A percentile compares a stretch with the other conserved stretches of the same genome.
phyloP scores from a whole-genome alignment of 2,329 filamentous ascomycete genomes.

The Verticillium tricorpus region DNA sequence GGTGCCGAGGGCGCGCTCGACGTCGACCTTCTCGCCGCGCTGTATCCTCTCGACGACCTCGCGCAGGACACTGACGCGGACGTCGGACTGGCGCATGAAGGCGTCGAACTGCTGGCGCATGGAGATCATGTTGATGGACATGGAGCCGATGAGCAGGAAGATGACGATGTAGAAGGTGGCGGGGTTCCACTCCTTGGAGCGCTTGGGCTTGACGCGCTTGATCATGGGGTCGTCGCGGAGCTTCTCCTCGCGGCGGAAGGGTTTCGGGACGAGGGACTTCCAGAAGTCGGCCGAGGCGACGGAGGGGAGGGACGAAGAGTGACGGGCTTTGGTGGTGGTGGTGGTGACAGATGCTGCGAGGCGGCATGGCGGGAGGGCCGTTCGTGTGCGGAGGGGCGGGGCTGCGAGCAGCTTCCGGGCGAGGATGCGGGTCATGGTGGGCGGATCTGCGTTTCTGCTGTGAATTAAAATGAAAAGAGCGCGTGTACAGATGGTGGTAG shows the following conservation, averaged over 20 bases:
- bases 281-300: constrained; percentile 60
- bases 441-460: background rate
- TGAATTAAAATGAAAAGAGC: no score
- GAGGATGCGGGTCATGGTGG: constrained; percentile 7
- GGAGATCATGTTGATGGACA: constrained; percentile 88
- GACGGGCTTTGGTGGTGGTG: constrained; percentile 11
- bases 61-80: constrained; percentile 68
- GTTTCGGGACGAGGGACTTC: constrained; percentile 65
- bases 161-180: constrained; percentile 79
- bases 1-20: constrained; percentile 75
- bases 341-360: no score
- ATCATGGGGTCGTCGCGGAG: constrained; percentile 21
- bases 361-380: constrained; percentile 1
- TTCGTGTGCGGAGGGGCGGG: constrained; percentile 1
- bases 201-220: constrained; percentile 31
- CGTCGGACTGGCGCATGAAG: constrained; percentile 71
- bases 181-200: constrained; percentile 69
- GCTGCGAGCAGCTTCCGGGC: constrained; percentile 4
- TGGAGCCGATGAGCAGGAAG: constrained; percentile 85
- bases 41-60: constrained; percentile 72
- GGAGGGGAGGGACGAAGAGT: constrained; percentile 40
- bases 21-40: constrained; percentile 74
- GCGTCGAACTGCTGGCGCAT: constrained; percentile 70
- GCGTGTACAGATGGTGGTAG: no score
- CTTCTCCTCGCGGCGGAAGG: constrained; percentile 44